These are phyloP conservation scores for Phragmites australis DNA, from an alignment of 176 grass and related monocot genomes.

Conservation along the genomic window DNA sequence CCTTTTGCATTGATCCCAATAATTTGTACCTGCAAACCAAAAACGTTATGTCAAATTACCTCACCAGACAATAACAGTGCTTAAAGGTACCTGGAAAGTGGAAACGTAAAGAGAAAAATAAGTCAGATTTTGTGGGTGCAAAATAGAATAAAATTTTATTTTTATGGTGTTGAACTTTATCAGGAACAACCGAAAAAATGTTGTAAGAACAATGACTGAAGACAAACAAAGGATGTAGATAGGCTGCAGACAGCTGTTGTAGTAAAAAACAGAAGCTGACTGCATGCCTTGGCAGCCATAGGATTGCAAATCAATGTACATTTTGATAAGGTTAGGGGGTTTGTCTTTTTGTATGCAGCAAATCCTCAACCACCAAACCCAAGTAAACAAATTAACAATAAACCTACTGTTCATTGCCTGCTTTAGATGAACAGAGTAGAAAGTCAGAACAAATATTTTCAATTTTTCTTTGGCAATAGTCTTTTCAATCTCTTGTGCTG, in stretches of 20 bases:
- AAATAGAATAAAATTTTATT: background rate
- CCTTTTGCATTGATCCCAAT: constrained; percentile 60
- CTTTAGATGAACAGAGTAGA: background rate
- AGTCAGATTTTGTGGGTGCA: background rate
- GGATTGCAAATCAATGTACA: background rate
- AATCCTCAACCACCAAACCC: background rate
- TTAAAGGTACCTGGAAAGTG: background rate
- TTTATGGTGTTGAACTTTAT: constrained; percentile 2
- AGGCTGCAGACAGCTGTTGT: background rate
- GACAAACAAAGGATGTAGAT: background rate
- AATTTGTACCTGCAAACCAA: constrained; percentile 44
- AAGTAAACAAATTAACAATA: constrained; percentile 4
- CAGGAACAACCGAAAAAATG: background rate
- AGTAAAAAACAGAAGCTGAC: constrained; percentile 9
- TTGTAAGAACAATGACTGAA: constrained; percentile 15
- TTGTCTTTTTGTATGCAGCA: background rate
- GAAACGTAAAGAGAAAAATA: background rate
- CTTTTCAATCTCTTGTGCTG: background rate
- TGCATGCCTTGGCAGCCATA: background rate
- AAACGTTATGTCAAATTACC: constrained; percentile 13
- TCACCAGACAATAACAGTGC: constrained; percentile 16
- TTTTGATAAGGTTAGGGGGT: background rate
- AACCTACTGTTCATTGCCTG: background rate
- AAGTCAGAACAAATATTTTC: background rate
- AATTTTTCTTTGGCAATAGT: background rate